Base-by-base conservation (phyloP, 2,329 filamentous ascomycete genomes). In the Fusarium sp. region DNA sequence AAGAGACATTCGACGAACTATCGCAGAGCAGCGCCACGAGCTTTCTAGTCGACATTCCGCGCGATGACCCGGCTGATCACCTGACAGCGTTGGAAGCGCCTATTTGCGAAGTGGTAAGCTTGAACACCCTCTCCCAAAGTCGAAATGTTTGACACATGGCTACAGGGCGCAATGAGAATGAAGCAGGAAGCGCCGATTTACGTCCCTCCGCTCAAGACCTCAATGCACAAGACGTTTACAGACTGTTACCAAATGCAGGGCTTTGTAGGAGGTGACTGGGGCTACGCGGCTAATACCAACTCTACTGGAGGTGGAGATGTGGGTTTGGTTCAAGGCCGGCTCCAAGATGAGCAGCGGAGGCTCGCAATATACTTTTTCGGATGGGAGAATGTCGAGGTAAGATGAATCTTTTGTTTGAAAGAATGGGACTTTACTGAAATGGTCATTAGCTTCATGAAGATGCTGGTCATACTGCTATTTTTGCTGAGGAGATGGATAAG, bases 361-460 rank as follows among this genome's bases (percentile, higher is more conserved):
- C 44, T 76, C 2, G 71, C 64, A 6, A 42, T 71, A 5, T 74
- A 74, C 35, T 64, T 40, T 40, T 64, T 75, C 2, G 74, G 73
- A 2, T 75, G 74, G 74, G 74, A 76, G 12, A 75, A 73, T n/a
- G 69, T 76, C 35, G 73, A 76, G 73, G 74, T 72, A n/a, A 7
- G 51, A n/a, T 36, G 27, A 29, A 29, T 29, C 27, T 29, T 29
- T 29, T 29, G 27, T 29, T 29, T 29, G 8, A 17, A 9, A 3
- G 1, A 16, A 17, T 9, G 22, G 5, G 11, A 62, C 10, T 9
- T n/a, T 22, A 8, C 33, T 67, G 6, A 70, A 17, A 14, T 16
- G 10, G 8, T 3, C 31, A 5, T 10, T 22, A 76, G 73, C 65
- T 75, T 2, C 73, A 76, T 22, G 46, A 76, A 42, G 67, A 70